Conservation (phyloP, 2,329 filamentous ascomycete species). For the Aureobasidium sp. region DNA sequence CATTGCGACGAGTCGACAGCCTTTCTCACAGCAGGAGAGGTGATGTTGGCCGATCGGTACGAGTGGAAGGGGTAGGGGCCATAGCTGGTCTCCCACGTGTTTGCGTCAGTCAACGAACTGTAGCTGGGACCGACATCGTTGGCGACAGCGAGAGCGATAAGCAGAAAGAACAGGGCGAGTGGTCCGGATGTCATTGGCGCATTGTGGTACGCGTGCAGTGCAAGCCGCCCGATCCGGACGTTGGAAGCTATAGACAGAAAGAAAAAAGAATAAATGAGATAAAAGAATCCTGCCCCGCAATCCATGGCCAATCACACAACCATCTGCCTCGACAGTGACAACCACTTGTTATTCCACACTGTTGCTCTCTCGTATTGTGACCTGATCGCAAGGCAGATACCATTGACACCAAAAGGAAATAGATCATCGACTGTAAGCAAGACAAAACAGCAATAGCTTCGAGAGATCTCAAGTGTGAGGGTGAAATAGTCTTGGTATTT, state of each 20-base stretch:
- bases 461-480: too few relatives aligned
- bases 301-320: background rate
- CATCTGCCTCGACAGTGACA: background rate
- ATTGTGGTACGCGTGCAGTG: background rate
- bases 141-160: background rate
- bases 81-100: background rate
- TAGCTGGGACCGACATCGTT: slow-evolving; percentile 7
- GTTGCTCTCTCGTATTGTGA: background rate
- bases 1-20: slow-evolving; percentile 11
- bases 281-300: background rate
- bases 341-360: background rate
- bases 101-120: background rate
- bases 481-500: too few relatives aligned
- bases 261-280: background rate
- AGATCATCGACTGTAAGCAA: too few relatives aligned
- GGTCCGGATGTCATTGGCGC: background rate
- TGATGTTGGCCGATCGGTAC: slow-evolving; percentile 11
- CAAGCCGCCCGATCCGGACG: background rate
- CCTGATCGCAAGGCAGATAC: too few relatives aligned
- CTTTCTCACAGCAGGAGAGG: slow-evolving; percentile 14
- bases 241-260: background rate
- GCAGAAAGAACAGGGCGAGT: background rate
- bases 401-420: too few relatives aligned
- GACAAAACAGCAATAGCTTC: too few relatives aligned
- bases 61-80: slow-evolving; percentile 12